Evolutionary conservation across 768 basidiomycete species (phyloP).

Genomic region (Pluteus cervinus): DNA sequence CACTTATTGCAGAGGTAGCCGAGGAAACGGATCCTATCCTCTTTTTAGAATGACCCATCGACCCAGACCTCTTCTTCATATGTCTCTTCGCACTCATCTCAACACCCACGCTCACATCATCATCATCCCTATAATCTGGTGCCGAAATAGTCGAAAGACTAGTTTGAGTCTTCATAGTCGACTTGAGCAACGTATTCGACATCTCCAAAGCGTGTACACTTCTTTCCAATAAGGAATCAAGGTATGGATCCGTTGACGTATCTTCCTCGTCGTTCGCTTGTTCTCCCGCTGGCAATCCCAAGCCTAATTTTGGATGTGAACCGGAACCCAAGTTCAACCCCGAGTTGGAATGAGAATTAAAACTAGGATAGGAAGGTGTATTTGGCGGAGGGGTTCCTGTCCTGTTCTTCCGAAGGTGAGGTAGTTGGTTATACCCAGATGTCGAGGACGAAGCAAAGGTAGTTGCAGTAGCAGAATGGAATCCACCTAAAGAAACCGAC

Average conservation of each 20-base stretch:
- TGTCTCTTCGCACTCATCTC: background rate
- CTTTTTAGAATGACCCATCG: background rate
- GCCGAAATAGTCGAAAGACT: slow-evolving; percentile 42
- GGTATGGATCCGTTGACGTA: slow-evolving; percentile 46
- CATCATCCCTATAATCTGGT: slow-evolving; percentile 38
- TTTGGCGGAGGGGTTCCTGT: too few relatives aligned
- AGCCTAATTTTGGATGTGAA: too few relatives aligned
- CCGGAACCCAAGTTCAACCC: too few relatives aligned
- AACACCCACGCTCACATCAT: background rate
- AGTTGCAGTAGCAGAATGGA: too few relatives aligned
- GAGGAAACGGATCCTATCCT: slow-evolving; percentile 22
- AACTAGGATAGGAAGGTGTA: too few relatives aligned
- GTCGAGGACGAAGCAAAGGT: slow-evolving; percentile 6
- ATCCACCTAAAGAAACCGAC: background rate
- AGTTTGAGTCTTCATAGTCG: slow-evolving; percentile 67
- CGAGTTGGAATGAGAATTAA: too few relatives aligned
- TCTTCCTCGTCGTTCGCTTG: too few relatives aligned
- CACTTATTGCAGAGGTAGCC: slow-evolving; percentile 46
- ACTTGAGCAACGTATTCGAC: slow-evolving; percentile 74
- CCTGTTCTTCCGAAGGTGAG: too few relatives aligned
- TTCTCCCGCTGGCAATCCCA: too few relatives aligned
- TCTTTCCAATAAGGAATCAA: slow-evolving; percentile 75
- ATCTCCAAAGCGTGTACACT: slow-evolving; percentile 84
- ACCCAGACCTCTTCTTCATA: background rate
- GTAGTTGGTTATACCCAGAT: too few relatives aligned